Evolutionary conservation across 2,329 filamentous ascomycete species (phyloP), one percentile per base, ranked within the genome.

Genomic region (Hymenoscyphus occultus): DNA sequence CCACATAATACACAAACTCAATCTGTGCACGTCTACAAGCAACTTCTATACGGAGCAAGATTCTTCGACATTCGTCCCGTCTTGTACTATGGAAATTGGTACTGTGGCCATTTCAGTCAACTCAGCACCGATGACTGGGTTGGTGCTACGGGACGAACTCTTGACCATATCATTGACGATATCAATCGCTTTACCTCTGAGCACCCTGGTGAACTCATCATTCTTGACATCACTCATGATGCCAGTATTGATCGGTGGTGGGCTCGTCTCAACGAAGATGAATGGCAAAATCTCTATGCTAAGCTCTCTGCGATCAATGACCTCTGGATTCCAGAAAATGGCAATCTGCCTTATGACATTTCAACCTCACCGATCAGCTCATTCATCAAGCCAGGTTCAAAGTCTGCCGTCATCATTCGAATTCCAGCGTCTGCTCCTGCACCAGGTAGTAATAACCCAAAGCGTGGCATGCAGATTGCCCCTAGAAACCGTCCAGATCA

Each of bases 201-300:
- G 19, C 13, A 68, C 56, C 71, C 71, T 0, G 69, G 71, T 0
- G 71, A 73, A 61, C 65, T 73, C 5, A 70, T 72, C 40, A 62
- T 72, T 28, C 59, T 73, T 6, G 71, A 73, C 45, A 51, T 73
- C 6, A 64, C 57, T 12, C 71, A 72, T 48, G 71, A 73, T 61
- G 57, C 65, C 42, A 57, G 67, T 40, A 56, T 54, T 22, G 56
- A 51, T 32, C 57, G 57, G 3, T 68, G 64, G 67, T 60, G 63
- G 32, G 22, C 16, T 3, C 40, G 28, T 12, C 51, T 68, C 1
- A 58, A 31, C 5, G 10, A 28, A 16, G 54, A 60, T 1, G 32
- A 61, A 16, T 71, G 71, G 71, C 57, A 64, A 40, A 35, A 57
- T 3, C 39, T 72, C 5, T 72, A 67, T 28, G 39, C n/a, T 5